Evolutionary conservation across 2,329 filamentous ascomycete species (phyloP).

Genomic region (Pseudogymnoascus sp.): DNA sequence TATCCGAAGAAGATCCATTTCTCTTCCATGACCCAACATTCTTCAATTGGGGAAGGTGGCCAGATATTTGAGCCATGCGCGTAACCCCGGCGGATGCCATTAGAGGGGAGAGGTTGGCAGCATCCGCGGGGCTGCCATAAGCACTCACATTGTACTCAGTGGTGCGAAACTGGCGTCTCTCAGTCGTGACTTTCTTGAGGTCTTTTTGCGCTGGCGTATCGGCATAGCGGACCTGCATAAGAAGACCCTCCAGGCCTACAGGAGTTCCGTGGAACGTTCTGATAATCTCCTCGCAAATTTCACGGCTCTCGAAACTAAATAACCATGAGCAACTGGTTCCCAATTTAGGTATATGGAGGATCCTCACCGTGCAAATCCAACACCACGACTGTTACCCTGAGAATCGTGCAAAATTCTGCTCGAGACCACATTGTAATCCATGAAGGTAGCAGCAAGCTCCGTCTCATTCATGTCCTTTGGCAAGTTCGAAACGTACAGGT

Average conservation of each 20-base stretch:
- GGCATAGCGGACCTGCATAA: constrained; percentile 91
- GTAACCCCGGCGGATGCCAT: constrained; percentile 31
- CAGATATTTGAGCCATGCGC: constrained; percentile 26
- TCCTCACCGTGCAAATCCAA: constrained; percentile 88
- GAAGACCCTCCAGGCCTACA: constrained; percentile 70
- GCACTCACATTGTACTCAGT: constrained; percentile 84
- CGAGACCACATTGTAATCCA: constrained; percentile 76
- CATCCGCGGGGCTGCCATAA: constrained; percentile 49
- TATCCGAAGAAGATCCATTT: constrained; percentile 18
- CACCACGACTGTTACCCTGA: constrained; percentile 88
- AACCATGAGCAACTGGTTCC: constrained; percentile 17
- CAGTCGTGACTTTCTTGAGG: constrained; percentile 90
- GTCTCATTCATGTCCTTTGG: constrained; percentile 88
- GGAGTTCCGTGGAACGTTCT: constrained; percentile 74
- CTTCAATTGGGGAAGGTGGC: constrained; percentile 26
- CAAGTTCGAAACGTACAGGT: constrained; percentile 96
- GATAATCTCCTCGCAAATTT: constrained; percentile 86
- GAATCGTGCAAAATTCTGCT: constrained; percentile 91
- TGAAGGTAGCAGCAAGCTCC: constrained; percentile 73
- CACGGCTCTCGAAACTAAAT: constrained; percentile 76
- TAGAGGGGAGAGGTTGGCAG: constrained; percentile 38
- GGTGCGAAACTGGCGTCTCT: constrained; percentile 90
- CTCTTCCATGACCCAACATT: constrained; percentile 30
- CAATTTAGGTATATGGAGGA: not conserved
- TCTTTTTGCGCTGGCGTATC: constrained; percentile 95